These are phyloP conservation scores for Arbutus unedo DNA, from an alignment of 148 eudicot species.

Conservation along the genomic window DNA sequence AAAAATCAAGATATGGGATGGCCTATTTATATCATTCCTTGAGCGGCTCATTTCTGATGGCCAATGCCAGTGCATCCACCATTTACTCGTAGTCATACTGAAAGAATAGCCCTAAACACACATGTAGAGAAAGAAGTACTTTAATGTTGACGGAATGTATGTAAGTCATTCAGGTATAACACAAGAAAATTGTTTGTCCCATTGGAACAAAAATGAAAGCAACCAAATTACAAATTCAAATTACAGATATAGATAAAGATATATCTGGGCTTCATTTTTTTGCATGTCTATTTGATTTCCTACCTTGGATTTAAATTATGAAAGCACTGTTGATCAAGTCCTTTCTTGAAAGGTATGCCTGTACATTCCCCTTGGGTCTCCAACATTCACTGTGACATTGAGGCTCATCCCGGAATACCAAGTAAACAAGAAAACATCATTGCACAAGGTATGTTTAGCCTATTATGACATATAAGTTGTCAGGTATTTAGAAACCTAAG, in stretches of 20 bases:
- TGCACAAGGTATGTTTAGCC: background rate
- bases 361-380: background rate
- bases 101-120: background rate
- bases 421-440: background rate
- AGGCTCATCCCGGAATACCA: background rate
- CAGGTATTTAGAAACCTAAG: background rate
- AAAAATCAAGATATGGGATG: background rate
- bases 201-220: background rate
- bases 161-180: background rate
- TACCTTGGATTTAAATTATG: background rate
- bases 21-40: background rate
- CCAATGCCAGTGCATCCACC: background rate
- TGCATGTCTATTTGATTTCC: background rate
- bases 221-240: background rate
- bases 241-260: background rate
- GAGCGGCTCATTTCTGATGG: background rate
- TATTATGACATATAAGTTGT: background rate
- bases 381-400: conserved; percentile 1
- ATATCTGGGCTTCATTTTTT: background rate
- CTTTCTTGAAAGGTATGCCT: conserved; percentile 4
- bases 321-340: background rate
- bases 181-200: background rate
- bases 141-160: background rate
- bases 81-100: background rate
- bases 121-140: background rate